Percentiles rank a stretch among this genome's conserved stretches.
Evolutionary conservation across 106 monocot species (phyloP).

Genomic region (Dendrobium catenatum): DNA sequence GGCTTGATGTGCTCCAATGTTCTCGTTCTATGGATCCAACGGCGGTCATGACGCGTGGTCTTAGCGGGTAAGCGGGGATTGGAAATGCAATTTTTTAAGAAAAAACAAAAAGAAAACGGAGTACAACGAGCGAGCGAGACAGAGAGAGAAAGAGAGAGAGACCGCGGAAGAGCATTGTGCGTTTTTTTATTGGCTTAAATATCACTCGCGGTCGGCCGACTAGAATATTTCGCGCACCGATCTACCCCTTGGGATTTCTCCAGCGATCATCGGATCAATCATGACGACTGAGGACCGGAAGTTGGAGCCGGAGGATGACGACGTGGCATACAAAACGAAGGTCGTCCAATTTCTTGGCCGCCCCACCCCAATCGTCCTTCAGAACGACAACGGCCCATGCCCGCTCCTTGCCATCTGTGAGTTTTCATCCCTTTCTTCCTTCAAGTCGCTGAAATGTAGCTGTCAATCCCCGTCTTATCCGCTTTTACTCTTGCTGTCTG

Average conservation of each 20-base stretch:
- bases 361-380: slow-evolving; percentile 71
- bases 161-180: no score
- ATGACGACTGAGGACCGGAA: slow-evolving; percentile 1
- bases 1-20: background rate
- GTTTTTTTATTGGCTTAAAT: background rate
- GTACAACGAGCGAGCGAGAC: background rate
- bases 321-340: slow-evolving; percentile 72
- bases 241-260: background rate
- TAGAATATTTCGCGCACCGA: background rate
- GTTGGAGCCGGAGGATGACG: slow-evolving; percentile 3
- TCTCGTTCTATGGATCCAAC: background rate
- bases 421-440: background rate
- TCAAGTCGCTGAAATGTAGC: background rate
- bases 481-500: background rate
- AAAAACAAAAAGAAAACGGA: slow-evolving; percentile 1
- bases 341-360: slow-evolving; percentile 80
- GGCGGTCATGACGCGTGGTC: background rate
- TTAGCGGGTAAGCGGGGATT: background rate
- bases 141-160: background rate
- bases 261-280: slow-evolving; percentile 2
- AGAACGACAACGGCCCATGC: slow-evolving; percentile 97
- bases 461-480: background rate
- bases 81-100: background rate
- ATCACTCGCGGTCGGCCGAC: background rate
- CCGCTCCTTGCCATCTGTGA: slow-evolving; percentile 95